Evolutionary conservation across 805 yeast genomes (phyloP), one percentile per base, ranked within the genome.

Genomic region (Candida easanensis): DNA sequence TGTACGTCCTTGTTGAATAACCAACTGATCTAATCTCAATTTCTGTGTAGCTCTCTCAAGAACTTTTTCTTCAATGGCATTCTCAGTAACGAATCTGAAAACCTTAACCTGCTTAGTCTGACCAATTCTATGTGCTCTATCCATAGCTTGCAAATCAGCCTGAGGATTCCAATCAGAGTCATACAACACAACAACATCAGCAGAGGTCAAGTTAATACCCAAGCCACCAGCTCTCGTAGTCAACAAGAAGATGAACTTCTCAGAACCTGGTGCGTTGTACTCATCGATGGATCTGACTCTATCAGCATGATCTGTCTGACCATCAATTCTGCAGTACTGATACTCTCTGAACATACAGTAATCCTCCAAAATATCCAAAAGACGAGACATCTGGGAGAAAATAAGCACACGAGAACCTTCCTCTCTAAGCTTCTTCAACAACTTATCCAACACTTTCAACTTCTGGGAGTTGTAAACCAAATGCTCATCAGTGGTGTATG

Each of bases 121-220:
- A 6, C 95, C 95, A 58, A 85, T 85, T 71, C 95, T 76, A 63
- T 85, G 95, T 0, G 93, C 93, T 68, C 95, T 75, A 60, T 85
- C 95, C 93, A 85, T 85, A 1, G 91, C 91, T 63, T 85, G 95
- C 51, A 85, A 73, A 71, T 85, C 95, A 4, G 91, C 93, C 58
- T 85, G 95, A 1, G 95, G 95, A 53, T 85, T 85, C 95, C 95
- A 85, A 61, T 85, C 95, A 3, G 89, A 82, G 64, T 85, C 95
- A 58, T 71, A 85, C 35, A 85, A 63, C 3, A 85, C 76, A 36
- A 85, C 95, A 49, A 82, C 71, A 62, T 85, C 90, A 1, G 93
- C 93, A n/a, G 81, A 68, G 4, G 93, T 85, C 56, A 85, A 71
- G 58, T 85, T 85, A 56, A 85, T 85, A 64, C 95, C 95, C 60